These are phyloP conservation scores for Echites panduratus DNA, from an alignment of 257 asterid genomes.

Conservation along the genomic window DNA sequence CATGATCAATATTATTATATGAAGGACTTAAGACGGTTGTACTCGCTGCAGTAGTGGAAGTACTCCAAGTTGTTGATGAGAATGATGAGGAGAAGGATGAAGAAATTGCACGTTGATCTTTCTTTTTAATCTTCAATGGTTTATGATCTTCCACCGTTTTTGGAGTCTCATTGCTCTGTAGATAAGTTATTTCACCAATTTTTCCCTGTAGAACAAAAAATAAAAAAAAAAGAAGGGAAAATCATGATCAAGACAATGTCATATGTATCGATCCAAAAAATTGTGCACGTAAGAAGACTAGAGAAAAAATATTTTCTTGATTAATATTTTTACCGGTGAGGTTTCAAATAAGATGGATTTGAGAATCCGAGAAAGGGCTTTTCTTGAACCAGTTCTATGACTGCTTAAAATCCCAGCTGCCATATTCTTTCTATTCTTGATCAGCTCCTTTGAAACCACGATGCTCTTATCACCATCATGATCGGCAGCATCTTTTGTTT, in stretches of 20 bases:
- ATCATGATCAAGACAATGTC: too few species aligned
- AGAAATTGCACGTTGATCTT: background rate
- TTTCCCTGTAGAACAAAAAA: background rate
- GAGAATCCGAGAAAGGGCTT: constrained; percentile 8
- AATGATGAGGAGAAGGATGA: background rate
- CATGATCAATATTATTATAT: background rate
- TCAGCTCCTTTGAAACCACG: background rate
- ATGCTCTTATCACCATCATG: background rate
- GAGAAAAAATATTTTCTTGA: too few species aligned
- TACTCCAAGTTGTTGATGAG: background rate
- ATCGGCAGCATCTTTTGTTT: background rate
- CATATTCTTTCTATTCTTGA: background rate
- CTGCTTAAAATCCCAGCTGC: background rate
- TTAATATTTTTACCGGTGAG: constrained; percentile 14
- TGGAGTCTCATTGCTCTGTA: background rate
- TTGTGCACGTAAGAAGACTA: too few species aligned
- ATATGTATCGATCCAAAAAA: too few species aligned
- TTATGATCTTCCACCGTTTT: too few species aligned
- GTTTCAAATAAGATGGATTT: constrained; percentile 5
- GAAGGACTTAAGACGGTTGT: background rate
- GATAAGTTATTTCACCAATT: background rate
- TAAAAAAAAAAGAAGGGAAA: too few species aligned
- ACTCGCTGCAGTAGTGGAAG: background rate
- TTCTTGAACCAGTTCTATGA: constrained; percentile 3
- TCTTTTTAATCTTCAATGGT: background rate